Base-by-base conservation (phyloP, 1,284 basidiomycete genomes). In the Tetrapyrgos nigripes region DNA sequence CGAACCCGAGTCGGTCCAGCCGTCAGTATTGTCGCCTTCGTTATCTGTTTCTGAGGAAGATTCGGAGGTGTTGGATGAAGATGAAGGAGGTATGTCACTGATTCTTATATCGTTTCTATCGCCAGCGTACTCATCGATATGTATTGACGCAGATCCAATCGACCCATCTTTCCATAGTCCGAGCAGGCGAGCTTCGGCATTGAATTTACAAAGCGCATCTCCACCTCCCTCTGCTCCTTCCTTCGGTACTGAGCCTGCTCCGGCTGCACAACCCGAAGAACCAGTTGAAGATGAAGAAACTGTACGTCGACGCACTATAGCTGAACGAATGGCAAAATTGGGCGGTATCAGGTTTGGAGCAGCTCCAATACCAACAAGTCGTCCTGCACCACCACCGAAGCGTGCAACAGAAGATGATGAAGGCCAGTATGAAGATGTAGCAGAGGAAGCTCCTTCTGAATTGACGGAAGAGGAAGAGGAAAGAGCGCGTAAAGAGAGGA, bases 281-380 rank as follows among this genome's bases (percentile, higher is more conserved):
- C 66, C 66, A 3, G 74, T 74, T 49, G 82, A 81, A 61, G 83
- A 87, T 60, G 73, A 76, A 0, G 85, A 83, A 54, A 73, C 79
- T 28, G 70, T 71, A 3, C 78, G 83, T 50, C 80, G 84, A n/a
- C 79, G 76, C 28, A 88, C 87, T 2, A 88, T 92, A 47, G 89
- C 90, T 1, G 90, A 92, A 62, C 81, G 91, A 3, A 91, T 93
- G 89, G 91, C 91, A 0, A 89, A 84, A 64, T 75, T 93, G 2
- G 89, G 91, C 27, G 89, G 87, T 2, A 84, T 92, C 63, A 81
- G 79, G 60, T 88, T 92, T 62, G 90, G 90, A 3, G 85, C 79
- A 19, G 83, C 83, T 35, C 81, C 80, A 4, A 70, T 75, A 21
- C 73, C 55, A 48, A 45, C 49, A n/a, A 24, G 72, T 52, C 79